Base-by-base conservation (phyloP, 345 rosid genomes). In the Passiflora organensis region DNA sequence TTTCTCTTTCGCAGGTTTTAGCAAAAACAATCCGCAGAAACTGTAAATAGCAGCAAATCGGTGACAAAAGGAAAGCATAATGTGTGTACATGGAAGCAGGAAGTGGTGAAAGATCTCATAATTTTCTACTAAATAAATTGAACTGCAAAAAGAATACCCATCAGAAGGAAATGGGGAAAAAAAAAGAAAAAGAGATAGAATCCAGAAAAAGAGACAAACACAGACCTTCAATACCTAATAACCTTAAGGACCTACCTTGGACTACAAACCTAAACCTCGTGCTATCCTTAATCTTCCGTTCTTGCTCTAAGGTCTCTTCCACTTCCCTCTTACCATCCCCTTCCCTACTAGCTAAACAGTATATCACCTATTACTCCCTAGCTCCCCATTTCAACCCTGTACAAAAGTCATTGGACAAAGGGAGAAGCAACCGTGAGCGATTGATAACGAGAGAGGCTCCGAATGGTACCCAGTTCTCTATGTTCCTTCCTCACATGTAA, bases 71-170 rank as follows among this genome's bases (percentile, higher is more conserved):
- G 12, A 20, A 32, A 46, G 9, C 15, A 20, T 21, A 20, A 23
- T 17, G 9, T n/a, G n/a, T n/a, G n/a, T n/a, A n/a, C n/a, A n/a
- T n/a, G n/a, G n/a, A n/a, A n/a, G n/a, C n/a, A n/a, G n/a, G n/a
- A n/a, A n/a, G n/a, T n/a, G n/a, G n/a, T n/a, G n/a, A n/a, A n/a
- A n/a, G n/a, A 55, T 64, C 37, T 73, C 36, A 62, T 65, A 72
- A 58, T 46, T 69, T 21, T 71, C 62, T 67, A 56, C 60, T 71
- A 43, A 73, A 68, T 73, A 78, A 73, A 72, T 57, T 59, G 59
- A 72, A 76, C 85, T 78, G 78, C 86, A 83, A 83, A 80, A 83
- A 83, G 79, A 76, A 80, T 77, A 59, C 68, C 78, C 71, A 60
- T 18, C 56, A 58, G 64, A 52, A 45, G 39, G 50, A 48, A 49